These are phyloP conservation scores for Pinus albicaulis DNA, from an alignment of 75 land plant genomes.

Conservation along the genomic window DNA sequence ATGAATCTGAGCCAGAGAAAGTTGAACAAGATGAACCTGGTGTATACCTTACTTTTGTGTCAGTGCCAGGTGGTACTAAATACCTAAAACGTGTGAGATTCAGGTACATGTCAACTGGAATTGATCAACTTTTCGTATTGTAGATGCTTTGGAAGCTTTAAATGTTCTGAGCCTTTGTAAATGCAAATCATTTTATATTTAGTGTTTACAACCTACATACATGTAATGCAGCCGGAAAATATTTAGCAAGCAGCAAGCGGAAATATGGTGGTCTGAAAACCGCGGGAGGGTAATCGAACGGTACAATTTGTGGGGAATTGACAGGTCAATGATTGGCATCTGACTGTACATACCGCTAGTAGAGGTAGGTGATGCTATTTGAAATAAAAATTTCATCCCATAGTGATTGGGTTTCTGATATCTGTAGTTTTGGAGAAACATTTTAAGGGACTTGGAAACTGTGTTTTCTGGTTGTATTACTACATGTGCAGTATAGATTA, in stretches of 20 bases:
- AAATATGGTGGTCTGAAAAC: constrained; percentile 85
- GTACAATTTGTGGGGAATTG: constrained; percentile 61
- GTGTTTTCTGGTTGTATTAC: background rate
- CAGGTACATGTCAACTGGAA: constrained; percentile 40
- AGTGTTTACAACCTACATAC: background rate
- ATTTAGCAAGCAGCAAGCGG: constrained; percentile 79
- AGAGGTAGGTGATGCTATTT: background rate
- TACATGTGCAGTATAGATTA: background rate
- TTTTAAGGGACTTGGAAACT: background rate
- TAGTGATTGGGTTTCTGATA: background rate
- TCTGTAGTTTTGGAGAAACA: background rate
- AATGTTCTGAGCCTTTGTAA: background rate
- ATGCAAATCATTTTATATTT: background rate
- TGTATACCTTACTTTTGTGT: constrained; percentile 63
- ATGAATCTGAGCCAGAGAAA: constrained; percentile 39
- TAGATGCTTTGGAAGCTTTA: constrained; percentile 1
- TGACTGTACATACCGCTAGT: background rate
- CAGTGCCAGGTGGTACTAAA: constrained; percentile 52
- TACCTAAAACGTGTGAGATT: constrained; percentile 68
- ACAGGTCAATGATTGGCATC: constrained; percentile 14
- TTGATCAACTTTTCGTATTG: background rate
- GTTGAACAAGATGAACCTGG: constrained; percentile 79
- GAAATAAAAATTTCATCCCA: background rate
- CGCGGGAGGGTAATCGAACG: constrained; percentile 65
- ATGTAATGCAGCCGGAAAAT: constrained; percentile 59